Conservation (phyloP, 441 rosid species). For the Syzygium syzygioides region DNA sequence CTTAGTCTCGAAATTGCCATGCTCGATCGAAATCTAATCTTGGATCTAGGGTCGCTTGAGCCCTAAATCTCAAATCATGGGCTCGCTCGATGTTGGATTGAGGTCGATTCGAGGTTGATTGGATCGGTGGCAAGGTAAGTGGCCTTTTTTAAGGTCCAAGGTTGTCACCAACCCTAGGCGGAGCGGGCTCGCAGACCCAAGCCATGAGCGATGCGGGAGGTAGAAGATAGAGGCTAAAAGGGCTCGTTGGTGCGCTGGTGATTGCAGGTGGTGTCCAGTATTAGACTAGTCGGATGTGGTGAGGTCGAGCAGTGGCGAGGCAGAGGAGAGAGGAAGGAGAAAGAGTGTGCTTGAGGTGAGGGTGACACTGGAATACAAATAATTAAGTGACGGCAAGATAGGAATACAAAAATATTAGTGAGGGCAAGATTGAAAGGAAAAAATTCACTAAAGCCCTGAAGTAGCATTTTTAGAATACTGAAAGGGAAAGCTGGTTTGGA, state of each 20-base stretch:
- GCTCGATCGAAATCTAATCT: no score
- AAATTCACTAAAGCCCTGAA: neutral
- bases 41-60: no score
- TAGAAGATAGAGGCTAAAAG: neutral
- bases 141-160: neutral
- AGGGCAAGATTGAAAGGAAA: neutral
- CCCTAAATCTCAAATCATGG: neutral
- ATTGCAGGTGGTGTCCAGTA: neutral
- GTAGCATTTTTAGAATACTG: rapidly evolving
- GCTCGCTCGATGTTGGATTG: neutral
- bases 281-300: neutral
- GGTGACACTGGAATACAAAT: neutral
- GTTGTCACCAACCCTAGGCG: neutral
- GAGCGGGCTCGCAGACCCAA: neutral
- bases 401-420: neutral
- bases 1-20: no score
- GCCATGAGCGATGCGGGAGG: neutral
- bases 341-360: neutral
- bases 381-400: neutral
- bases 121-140: neutral
- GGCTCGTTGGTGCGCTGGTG: neutral
- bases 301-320: neutral
- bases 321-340: neutral
- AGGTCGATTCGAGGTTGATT: neutral
- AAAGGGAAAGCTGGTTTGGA: neutral